Conservation (phyloP, 495 filamentous ascomycete genomes). For the Astrothelium subdiscretum region DNA sequence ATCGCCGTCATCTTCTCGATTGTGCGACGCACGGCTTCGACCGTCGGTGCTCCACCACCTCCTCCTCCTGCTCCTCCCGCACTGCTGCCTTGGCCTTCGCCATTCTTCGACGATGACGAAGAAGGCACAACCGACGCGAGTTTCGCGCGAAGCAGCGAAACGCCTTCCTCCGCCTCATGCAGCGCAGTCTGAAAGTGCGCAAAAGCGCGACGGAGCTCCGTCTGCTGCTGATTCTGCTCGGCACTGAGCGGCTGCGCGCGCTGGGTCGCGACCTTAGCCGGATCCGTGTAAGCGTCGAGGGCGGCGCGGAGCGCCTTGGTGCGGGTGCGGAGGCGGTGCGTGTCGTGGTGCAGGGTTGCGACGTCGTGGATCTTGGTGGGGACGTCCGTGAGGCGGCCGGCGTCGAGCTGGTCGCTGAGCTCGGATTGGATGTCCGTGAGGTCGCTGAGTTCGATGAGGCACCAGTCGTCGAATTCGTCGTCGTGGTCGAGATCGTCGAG, state of each 20-base stretch:
- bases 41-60: constrained; percentile 53
- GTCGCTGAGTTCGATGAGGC: constrained; percentile 55
- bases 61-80: background rate
- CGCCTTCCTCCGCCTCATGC: constrained; percentile 63
- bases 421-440: constrained; percentile 45
- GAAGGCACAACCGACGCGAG: constrained; percentile 46
- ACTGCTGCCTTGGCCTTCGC: background rate
- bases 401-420: constrained; percentile 46
- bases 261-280: constrained; percentile 45
- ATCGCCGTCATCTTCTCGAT: constrained; percentile 87
- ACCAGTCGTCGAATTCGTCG: constrained; percentile 49
- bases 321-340: constrained; percentile 55
- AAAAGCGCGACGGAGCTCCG: constrained; percentile 62
- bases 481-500: constrained; percentile 45
- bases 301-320: constrained; percentile 62
- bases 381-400: constrained; percentile 51
- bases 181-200: constrained; percentile 58
- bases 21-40: constrained; percentile 82
- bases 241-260: constrained; percentile 62
- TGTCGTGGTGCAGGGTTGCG: constrained; percentile 49
- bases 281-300: constrained; percentile 50
- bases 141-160: constrained; percentile 72
- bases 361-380: constrained; percentile 51
- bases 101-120: constrained; percentile 30
- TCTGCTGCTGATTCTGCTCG: constrained; percentile 71